Conservation (phyloP, 2,329 filamentous ascomycete genomes). For the Atkinsonella texensis region DNA sequence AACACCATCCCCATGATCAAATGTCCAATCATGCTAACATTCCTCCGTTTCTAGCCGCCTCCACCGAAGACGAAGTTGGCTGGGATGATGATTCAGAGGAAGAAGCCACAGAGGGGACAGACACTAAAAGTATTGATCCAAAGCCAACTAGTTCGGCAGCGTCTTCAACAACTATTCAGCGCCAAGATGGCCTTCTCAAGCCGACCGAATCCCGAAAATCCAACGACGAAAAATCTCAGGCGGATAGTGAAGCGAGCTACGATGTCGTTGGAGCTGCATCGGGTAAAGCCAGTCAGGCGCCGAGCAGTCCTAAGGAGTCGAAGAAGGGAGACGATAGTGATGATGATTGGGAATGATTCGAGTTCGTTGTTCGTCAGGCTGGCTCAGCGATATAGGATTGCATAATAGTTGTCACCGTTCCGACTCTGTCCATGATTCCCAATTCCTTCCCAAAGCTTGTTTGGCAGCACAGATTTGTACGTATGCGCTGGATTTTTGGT, state of each 20-base stretch:
- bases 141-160: conserved; percentile 35
- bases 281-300: conserved; percentile 65
- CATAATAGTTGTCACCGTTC: conserved; percentile 18
- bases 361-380: background rate
- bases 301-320: conserved; percentile 49
- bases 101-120: conserved; percentile 17
- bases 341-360: conserved; percentile 10
- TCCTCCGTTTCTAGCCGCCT: conserved; percentile 39
- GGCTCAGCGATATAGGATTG: background rate
- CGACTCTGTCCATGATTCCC: conserved; percentile 14
- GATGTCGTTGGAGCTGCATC: conserved; percentile 76
- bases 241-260: conserved; percentile 92
- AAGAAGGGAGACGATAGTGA: conserved; percentile 35
- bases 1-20: too few species aligned
- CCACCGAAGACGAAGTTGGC: conserved; percentile 57
- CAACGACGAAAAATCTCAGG: conserved; percentile 79
- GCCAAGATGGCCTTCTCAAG: conserved; percentile 41
- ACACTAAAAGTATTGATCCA: conserved; percentile 12
- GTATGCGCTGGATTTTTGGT: conserved; percentile 17
- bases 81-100: conserved; percentile 55
- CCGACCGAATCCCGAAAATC: conserved; percentile 57
- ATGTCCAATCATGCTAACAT: conserved; percentile 8
- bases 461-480: conserved; percentile 5
- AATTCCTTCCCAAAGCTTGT: conserved; percentile 2
- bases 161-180: conserved; percentile 51